These are phyloP conservation scores for Saccharomycopsis vini DNA, from an alignment of 805 yeast genomes.

Conservation along the genomic window DNA sequence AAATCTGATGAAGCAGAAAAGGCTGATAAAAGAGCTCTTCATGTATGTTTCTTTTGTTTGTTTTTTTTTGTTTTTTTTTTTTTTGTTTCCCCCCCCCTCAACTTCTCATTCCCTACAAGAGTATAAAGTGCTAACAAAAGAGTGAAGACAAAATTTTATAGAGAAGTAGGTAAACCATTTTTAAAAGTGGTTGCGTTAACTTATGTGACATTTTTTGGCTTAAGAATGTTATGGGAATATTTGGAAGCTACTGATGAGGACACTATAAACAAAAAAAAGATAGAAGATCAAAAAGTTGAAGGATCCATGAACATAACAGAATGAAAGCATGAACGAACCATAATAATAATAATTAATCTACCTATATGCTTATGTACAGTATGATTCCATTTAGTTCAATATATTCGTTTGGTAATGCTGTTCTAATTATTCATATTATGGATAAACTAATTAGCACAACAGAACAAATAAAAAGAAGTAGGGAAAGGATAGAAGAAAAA, in stretches of 20 bases:
- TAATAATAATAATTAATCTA: too few relatives aligned
- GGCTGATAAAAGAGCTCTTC: slow-evolving; percentile 6
- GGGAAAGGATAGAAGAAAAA: too few relatives aligned
- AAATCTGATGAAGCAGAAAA: background rate
- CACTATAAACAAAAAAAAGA: background rate
- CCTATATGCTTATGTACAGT: too few relatives aligned
- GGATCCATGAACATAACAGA: too few relatives aligned
- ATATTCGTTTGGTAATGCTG: too few relatives aligned
- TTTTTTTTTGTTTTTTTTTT: background rate
- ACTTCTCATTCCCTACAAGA: background rate
- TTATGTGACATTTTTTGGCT: slow-evolving; percentile 37
- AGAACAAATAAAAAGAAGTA: too few relatives aligned
- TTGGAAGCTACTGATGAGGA: slow-evolving; percentile 28
- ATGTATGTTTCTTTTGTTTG: slow-evolving; percentile 2
- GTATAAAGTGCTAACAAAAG: background rate
- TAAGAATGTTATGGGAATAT: slow-evolving; percentile 37
- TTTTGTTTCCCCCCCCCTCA: background rate
- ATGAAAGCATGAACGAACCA: too few relatives aligned
- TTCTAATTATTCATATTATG: too few relatives aligned
- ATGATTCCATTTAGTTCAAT: too few relatives aligned
- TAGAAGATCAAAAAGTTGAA: too few relatives aligned
- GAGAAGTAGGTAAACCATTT: slow-evolving; percentile 38
- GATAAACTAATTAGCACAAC: too few relatives aligned
- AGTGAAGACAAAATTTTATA: slow-evolving; percentile 29
- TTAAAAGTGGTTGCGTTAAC: slow-evolving; percentile 36